Evolutionary conservation across 257 asterid species (phyloP).

Genomic region (Plectranthus barbatus): DNA sequence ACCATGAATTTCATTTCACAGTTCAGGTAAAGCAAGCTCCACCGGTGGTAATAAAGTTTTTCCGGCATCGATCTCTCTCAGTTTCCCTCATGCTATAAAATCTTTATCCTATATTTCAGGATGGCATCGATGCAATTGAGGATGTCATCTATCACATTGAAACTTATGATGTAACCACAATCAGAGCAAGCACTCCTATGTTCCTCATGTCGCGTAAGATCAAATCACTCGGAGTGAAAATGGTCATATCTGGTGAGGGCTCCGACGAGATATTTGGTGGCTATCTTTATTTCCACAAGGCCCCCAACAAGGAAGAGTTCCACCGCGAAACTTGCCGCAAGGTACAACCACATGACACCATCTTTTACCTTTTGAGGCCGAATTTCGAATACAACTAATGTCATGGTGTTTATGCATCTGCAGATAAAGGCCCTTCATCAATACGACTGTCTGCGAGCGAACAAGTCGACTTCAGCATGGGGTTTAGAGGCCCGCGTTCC

Average conservation of each 20-base stretch:
- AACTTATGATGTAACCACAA: constrained; percentile 92
- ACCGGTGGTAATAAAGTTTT: neutral
- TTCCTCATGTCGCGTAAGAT: constrained; percentile 96
- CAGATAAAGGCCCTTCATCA: constrained; percentile 96
- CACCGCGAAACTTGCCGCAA: constrained; percentile 85
- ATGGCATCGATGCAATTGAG: constrained; percentile 96
- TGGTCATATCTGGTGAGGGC: constrained; percentile 99
- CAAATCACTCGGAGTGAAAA: constrained; percentile 89
- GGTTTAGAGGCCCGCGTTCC: constrained; percentile 97
- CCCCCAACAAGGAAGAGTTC: constrained; percentile 90
- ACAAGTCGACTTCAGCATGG: constrained; percentile 97
- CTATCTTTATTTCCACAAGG: constrained; percentile 83
- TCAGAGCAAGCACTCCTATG: constrained; percentile 98
- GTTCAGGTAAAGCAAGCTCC: constrained; percentile 55
- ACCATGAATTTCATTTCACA: constrained; percentile 88
- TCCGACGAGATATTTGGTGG: constrained; percentile 98
- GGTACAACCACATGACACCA: constrained; percentile 26
- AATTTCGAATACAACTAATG: neutral
- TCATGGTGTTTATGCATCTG: constrained; percentile 1
- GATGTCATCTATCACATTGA: constrained; percentile 92
- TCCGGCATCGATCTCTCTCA: neutral
- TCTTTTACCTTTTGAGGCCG: neutral
- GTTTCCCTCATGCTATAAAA: no score
- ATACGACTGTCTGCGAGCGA: constrained; percentile 91
- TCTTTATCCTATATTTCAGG: constrained; percentile 27